phyloP scores from a whole-genome alignment of 2,329 filamentous ascomycete genomes.

The Rachicladosporium sp. region DNA sequence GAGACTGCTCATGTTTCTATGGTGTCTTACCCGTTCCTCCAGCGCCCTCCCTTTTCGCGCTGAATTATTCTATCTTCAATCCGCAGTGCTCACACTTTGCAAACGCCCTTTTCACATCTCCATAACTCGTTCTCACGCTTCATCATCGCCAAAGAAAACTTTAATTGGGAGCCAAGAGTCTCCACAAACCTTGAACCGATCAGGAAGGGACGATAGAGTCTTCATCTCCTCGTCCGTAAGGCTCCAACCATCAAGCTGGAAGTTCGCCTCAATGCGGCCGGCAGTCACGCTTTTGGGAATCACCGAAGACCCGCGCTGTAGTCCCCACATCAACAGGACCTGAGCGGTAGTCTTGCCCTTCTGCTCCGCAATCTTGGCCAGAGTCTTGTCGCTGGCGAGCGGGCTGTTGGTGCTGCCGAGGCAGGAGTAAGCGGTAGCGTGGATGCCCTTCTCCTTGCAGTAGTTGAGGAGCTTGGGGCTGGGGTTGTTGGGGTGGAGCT shows the following conservation, averaged over 20 bases:
- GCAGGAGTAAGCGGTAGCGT: conserved; percentile 40
- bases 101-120: no score
- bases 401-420: conserved; percentile 32
- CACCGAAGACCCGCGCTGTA: conserved; percentile 35
- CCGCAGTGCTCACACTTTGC: no score
- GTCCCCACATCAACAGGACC: conserved; percentile 37
- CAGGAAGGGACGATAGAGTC: conserved; percentile 53
- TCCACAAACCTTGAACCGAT: conserved; percentile 72
- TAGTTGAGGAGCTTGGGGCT: conserved; percentile 41
- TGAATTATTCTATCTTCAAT: no score
- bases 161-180: conserved; percentile 63
- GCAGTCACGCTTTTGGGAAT: conserved; percentile 42
- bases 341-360: conserved; percentile 34
- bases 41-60: no score
- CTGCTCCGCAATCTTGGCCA: conserved; percentile 28
- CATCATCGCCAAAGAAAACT: conserved; percentile 79
- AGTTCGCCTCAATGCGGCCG: conserved; percentile 63
- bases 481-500: conserved; percentile 62
- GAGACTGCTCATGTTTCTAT: no score
- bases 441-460: conserved; percentile 38
- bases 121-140: background rate
- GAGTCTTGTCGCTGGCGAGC: conserved; percentile 32
- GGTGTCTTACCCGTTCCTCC: no score
- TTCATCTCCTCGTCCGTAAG: conserved; percentile 61
- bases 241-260: conserved; percentile 58